phyloP scores from a whole-genome alignment of 1,139 yeast genomes.

The Pichia inconspicua region DNA sequence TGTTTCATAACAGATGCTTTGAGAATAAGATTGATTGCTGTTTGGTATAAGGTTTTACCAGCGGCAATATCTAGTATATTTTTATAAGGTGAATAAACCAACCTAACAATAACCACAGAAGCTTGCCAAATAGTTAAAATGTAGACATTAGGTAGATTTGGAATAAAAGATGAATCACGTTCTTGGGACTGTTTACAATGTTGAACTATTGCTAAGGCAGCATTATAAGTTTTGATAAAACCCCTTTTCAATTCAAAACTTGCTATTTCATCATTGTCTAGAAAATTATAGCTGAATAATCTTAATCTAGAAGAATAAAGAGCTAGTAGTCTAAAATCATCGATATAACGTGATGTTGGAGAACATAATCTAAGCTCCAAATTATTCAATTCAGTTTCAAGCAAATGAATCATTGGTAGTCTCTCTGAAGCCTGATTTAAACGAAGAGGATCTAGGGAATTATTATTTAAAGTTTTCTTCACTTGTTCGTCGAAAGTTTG shows the following conservation, averaged over 20 bases:
- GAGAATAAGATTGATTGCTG: constrained; percentile 62
- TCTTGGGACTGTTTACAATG: constrained; percentile 60
- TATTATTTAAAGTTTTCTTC: constrained; percentile 67
- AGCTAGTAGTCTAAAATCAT: constrained; percentile 62
- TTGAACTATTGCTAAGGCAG: constrained; percentile 62
- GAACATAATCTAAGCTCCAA: constrained; percentile 47
- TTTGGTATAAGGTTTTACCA: constrained; percentile 65
- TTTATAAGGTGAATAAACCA: constrained; percentile 67
- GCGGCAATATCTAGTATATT: constrained; percentile 58
- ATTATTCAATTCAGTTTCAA: constrained; percentile 66
- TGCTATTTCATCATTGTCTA: constrained; percentile 53
- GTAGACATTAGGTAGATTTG: constrained; percentile 77
- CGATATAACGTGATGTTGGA: constrained; percentile 34
- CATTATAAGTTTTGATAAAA: constrained; percentile 66
- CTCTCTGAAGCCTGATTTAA: constrained; percentile 61
- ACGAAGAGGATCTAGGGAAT: constrained; percentile 61
- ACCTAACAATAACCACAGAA: constrained; percentile 71
- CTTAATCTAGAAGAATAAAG: constrained; percentile 71
- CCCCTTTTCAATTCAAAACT: constrained; percentile 66
- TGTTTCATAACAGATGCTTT: constrained; percentile 82
- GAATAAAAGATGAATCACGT: constrained; percentile 55
- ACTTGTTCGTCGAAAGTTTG: constrained; percentile 83
- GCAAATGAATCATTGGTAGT: constrained; percentile 61
- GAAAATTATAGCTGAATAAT: constrained; percentile 69
- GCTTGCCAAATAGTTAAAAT: constrained; percentile 86